These are phyloP conservation scores for Pilaira anomala DNA, from an alignment of 192 early-diverging fungal species.

Conservation along the genomic window DNA sequence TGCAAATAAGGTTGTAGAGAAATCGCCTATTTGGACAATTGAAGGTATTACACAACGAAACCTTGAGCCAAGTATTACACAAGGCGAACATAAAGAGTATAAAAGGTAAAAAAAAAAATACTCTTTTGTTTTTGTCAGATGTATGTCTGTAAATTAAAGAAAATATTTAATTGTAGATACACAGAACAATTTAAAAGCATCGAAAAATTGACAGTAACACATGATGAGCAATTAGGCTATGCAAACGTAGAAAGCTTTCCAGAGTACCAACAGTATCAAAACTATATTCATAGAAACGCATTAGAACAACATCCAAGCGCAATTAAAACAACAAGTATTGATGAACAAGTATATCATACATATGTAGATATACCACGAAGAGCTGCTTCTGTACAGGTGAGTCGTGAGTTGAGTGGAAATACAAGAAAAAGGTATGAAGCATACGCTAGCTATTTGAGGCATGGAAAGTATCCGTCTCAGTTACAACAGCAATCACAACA, in stretches of 20 bases:
- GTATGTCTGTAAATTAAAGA: neutral
- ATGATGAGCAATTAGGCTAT: slow-evolving; percentile 22
- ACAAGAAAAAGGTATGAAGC: slow-evolving; percentile 32
- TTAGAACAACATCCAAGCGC: slow-evolving; percentile 28
- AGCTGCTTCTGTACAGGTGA: slow-evolving; percentile 30
- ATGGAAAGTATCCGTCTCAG: slow-evolving; percentile 21
- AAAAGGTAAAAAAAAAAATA: slow-evolving; percentile 42
- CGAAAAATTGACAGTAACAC: slow-evolving; percentile 26
- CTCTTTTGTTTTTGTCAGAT: neutral
- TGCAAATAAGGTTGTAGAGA: slow-evolving; percentile 38
- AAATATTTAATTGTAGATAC: slow-evolving; percentile 25
- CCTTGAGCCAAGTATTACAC: slow-evolving; percentile 54
- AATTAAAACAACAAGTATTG: slow-evolving; percentile 28
- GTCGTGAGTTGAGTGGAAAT: slow-evolving; percentile 19
- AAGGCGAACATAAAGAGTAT: slow-evolving; percentile 55
- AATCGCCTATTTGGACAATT: slow-evolving; percentile 43
- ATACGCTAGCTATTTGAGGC: slow-evolving; percentile 26
- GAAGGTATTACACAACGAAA: slow-evolving; percentile 41
- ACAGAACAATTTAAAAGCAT: slow-evolving; percentile 42
- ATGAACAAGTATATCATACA: slow-evolving; percentile 38
- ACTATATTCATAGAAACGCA: slow-evolving; percentile 29
- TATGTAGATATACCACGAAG: slow-evolving; percentile 37
- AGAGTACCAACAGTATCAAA: slow-evolving; percentile 41
- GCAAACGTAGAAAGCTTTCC: slow-evolving; percentile 23
- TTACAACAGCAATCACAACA: neutral